phyloP scores from a whole-genome alignment of 805 yeast species.

The Ogataea zsoltii region DNA sequence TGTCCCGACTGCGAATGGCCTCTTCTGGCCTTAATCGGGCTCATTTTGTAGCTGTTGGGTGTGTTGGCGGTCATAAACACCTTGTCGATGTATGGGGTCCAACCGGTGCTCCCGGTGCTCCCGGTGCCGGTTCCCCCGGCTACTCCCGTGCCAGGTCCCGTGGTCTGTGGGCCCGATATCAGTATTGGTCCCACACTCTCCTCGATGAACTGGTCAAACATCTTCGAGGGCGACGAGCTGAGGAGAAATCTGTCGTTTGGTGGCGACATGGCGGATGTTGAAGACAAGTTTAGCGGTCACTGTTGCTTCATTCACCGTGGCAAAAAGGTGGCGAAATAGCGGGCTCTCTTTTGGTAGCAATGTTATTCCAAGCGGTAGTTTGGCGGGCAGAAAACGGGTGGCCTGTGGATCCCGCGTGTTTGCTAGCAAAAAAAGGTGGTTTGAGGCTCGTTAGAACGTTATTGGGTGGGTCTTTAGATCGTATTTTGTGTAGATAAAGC shows the following conservation, averaged over 20 bases:
- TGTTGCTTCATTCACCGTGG: conserved; percentile 2
- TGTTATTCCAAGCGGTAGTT: not conserved
- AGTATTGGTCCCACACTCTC: conserved; percentile 13
- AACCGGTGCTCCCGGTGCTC: conserved; percentile 18
- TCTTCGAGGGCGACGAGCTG: conserved; percentile 33
- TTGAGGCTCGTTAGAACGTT: not conserved
- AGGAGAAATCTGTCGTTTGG: conserved; percentile 20
- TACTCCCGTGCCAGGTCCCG: conserved; percentile 8
- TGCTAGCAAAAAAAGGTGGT: not conserved
- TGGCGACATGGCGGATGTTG: conserved; percentile 18
- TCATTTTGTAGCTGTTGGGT: conserved; percentile 5
- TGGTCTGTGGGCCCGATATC: conserved; percentile 4
- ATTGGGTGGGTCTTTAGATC: not conserved
- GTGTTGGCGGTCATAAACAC: conserved; percentile 16
- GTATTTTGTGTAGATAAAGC: not conserved
- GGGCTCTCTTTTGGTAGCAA: not conserved
- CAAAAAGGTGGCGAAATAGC: not conserved
- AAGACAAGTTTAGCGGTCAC: not conserved
- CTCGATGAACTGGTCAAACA: conserved; percentile 29
- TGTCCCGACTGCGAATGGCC: conserved; percentile 2
- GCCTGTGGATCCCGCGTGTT: not conserved
- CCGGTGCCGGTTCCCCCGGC: conserved; percentile 18
- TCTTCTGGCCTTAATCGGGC: conserved; percentile 15
- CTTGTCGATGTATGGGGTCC: conserved; percentile 32
- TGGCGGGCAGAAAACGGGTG: not conserved